Base-by-base conservation (phyloP, 257 asterid genomes). In the Penstemon davidsonii region DNA sequence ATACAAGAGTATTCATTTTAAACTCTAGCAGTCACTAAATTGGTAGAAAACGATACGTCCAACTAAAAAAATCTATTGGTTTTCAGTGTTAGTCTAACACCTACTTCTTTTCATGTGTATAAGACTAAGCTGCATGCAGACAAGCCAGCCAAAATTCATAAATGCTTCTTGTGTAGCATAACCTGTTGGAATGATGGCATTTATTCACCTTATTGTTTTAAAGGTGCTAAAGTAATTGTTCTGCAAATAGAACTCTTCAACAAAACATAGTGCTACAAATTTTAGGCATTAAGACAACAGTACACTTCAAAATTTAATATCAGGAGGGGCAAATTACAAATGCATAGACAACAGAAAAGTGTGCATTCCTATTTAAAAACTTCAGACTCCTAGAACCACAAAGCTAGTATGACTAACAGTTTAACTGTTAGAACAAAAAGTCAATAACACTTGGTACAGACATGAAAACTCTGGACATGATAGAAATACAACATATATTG, bases 81-180 rank as follows among this genome's bases (percentile, higher is more conserved):
- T 61, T 47, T 18, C n/a, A 39, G 42, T 40, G 18, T 37, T 9
- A 25, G 50, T n/a, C 60, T 19, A 42, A 8, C 12, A 69, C 60
- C 40, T 42, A 50, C 4, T 36, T 0, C 7, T 73, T 59, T 5
- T 44, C 18, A 33, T 47, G 72, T 56, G 19, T 39, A 58, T 41
- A 56, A 68, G 25, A 37, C 42, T 58, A 69, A 9, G 12, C 60
- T 69, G 3, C 57, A 55, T 67, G 42, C 55, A 25, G 42, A 55
- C 42, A 47, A 19, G 60, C 62, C 8, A 18, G 5, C 25, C 33
- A 25, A 64, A 65, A 65, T 7, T 3, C 58, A 52, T 13, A 40
- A 40, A 50, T 7, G 13, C 53, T 9, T n/a, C 63, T 70, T 10
- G 7, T 41, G 18, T 41, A 25, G 45, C 51, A 55, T 6, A 59